Conservation (phyloP, 2,329 filamentous ascomycete genomes). For the Calonectria montana region DNA sequence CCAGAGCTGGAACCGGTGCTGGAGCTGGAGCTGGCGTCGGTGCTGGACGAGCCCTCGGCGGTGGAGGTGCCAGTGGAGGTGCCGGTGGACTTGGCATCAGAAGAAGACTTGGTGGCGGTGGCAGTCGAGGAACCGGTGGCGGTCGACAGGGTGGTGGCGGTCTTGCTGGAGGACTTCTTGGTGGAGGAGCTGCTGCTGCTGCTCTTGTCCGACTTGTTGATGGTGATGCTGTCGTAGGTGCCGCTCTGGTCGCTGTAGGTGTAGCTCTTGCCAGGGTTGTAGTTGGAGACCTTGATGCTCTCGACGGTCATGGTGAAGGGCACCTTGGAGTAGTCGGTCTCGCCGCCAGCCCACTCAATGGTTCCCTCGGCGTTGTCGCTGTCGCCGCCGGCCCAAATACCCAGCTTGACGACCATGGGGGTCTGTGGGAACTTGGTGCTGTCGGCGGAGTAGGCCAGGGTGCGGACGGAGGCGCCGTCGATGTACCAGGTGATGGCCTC, state of each 20-base stretch:
- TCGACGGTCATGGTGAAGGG: slow-evolving; percentile 71
- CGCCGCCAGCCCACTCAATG: slow-evolving; percentile 75
- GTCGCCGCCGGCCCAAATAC: slow-evolving; percentile 62
- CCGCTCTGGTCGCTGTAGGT: slow-evolving; percentile 41
- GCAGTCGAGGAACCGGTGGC: background rate
- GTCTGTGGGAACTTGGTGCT: slow-evolving; percentile 74
- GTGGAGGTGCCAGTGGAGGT: background rate
- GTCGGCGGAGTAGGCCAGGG: slow-evolving; percentile 57
- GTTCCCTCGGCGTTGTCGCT: slow-evolving; percentile 64
- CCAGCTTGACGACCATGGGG: slow-evolving; percentile 75
- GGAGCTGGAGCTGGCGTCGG: background rate
- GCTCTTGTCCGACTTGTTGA: slow-evolving; percentile 22
- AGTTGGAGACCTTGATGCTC: slow-evolving; percentile 57
- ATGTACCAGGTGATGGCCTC: slow-evolving; percentile 72
- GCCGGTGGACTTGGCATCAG: background rate
- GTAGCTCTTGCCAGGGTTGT: slow-evolving; percentile 49
- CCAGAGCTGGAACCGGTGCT: background rate
- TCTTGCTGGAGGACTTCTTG: background rate
- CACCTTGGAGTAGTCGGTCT: slow-evolving; percentile 49
- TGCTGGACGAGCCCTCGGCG: background rate
- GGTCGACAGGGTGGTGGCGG: background rate
- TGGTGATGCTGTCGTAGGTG: slow-evolving; percentile 39
- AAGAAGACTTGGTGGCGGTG: background rate
- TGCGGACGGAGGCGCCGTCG: slow-evolving; percentile 70
- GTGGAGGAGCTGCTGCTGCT: background rate